A percentile compares a stretch with the other conserved stretches of the same genome.
Evolutionary conservation across 169 alveolate genomes (phyloP).

Genomic region (Plasmodium inui): DNA sequence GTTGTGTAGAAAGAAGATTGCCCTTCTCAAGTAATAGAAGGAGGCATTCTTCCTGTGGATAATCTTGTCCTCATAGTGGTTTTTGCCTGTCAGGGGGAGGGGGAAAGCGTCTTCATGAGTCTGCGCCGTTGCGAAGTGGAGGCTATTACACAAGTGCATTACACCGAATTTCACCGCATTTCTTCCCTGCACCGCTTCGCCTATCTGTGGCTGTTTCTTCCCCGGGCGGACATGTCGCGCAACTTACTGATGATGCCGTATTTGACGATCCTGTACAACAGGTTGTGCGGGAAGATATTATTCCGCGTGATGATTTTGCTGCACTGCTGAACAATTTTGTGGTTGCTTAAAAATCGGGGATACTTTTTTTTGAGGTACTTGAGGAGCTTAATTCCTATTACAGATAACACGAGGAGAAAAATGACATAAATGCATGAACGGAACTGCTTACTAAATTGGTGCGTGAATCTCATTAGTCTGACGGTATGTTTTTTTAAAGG

Average conservation of each 20-base stretch:
- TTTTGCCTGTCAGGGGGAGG: conserved; percentile 7
- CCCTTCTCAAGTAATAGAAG: conserved; percentile 65
- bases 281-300: conserved; percentile 22
- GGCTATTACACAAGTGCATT: not conserved
- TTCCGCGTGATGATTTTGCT: not conserved
- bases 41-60: conserved; percentile 22
- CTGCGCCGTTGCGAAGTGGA: not conserved
- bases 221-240: not conserved
- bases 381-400: conserved; percentile 16
- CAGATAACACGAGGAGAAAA: conserved; percentile 23
- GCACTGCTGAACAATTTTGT: conserved; percentile 11
- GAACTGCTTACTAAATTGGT: conserved; percentile 11
- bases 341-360: conserved; percentile 12
- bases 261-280: conserved; percentile 21
- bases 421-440: conserved; percentile 11
- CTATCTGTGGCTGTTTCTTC: not conserved
- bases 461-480: conserved; percentile 37
- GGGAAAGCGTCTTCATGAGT: not conserved
- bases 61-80: conserved; percentile 26
- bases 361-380: conserved; percentile 38
- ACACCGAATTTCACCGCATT: too few relatives aligned
- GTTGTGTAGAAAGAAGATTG: conserved; percentile 56
- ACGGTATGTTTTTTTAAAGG: conserved; percentile 7
- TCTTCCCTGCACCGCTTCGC: not conserved
- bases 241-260: conserved; percentile 17